phyloP scores from a whole-genome alignment of 257 asterid genomes.

The Ilex aquifolium region DNA sequence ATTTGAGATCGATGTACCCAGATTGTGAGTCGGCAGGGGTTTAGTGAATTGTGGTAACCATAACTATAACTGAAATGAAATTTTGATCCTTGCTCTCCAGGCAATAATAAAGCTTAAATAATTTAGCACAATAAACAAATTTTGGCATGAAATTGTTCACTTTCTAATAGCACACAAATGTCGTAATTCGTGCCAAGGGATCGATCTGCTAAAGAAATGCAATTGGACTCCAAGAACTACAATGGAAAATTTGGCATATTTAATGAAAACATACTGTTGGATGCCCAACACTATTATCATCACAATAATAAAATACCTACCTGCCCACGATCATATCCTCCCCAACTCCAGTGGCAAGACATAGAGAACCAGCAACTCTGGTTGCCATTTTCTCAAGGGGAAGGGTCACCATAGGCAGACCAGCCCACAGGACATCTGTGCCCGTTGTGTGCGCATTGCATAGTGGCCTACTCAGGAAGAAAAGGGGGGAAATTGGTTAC shows the following conservation, averaged over 20 bases:
- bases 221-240: not conserved
- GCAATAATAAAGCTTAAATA: too few species aligned
- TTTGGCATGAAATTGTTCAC: too few species aligned
- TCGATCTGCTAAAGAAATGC: too few species aligned
- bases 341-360: slow-evolving; percentile 97
- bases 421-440: slow-evolving; percentile 99
- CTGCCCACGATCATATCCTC: slow-evolving; percentile 92
- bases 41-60: too few species aligned
- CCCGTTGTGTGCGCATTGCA: slow-evolving; percentile 99
- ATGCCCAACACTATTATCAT: not conserved
- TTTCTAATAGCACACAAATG: too few species aligned
- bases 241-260: not conserved
- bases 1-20: too few species aligned
- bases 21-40: too few species aligned
- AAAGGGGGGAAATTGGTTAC: not conserved
- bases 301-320: slow-evolving; percentile 29
- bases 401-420: slow-evolving; percentile 91
- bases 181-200: too few species aligned
- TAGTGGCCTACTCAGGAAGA: slow-evolving; percentile 60
- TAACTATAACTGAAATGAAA: too few species aligned
- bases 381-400: slow-evolving; percentile 99
- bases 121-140: too few species aligned
- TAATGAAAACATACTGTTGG: too few species aligned
- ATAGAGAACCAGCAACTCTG: slow-evolving; percentile 96
- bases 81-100: too few species aligned